Conservation (phyloP, 2,329 filamentous ascomycete species). For the Cytospora piceicola region DNA sequence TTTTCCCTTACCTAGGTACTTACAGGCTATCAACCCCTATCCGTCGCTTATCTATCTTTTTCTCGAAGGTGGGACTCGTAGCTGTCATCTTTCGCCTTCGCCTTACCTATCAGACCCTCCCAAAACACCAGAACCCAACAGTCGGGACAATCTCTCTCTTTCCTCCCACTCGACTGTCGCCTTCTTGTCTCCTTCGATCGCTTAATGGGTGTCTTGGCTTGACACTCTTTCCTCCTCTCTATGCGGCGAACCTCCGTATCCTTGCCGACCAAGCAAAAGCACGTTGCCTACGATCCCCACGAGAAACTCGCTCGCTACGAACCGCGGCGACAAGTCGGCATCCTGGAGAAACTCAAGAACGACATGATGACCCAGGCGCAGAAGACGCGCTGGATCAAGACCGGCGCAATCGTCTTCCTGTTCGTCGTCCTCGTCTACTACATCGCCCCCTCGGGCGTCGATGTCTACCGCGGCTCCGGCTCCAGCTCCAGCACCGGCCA, state of each 20-base stretch:
- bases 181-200: background rate
- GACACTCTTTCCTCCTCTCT: constrained; percentile 30
- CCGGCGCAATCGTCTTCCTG: constrained; percentile 63
- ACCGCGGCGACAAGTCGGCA: constrained; percentile 48
- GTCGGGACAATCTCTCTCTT: constrained; percentile 21
- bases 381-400: constrained; percentile 68
- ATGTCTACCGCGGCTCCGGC: constrained; percentile 52
- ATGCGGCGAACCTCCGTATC: constrained; percentile 71
- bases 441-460: constrained; percentile 61
- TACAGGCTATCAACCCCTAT: background rate
- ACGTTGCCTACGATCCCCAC: constrained; percentile 63
- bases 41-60: constrained; percentile 3
- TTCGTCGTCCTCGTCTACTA: constrained; percentile 67
- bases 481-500: constrained; percentile 49
- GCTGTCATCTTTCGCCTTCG: constrained; percentile 31
- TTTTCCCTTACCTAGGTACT: background rate
- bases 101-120: background rate
- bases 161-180: constrained; percentile 26
- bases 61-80: constrained; percentile 21
- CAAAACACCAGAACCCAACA: background rate
- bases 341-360: constrained; percentile 60
- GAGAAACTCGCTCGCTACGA: constrained; percentile 67
- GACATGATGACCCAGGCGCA: constrained; percentile 67
- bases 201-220: constrained; percentile 4
- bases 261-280: constrained; percentile 58